Base-by-base conservation (phyloP, 108 stramenopile genomes). In the Nitzschia inconspicua region DNA sequence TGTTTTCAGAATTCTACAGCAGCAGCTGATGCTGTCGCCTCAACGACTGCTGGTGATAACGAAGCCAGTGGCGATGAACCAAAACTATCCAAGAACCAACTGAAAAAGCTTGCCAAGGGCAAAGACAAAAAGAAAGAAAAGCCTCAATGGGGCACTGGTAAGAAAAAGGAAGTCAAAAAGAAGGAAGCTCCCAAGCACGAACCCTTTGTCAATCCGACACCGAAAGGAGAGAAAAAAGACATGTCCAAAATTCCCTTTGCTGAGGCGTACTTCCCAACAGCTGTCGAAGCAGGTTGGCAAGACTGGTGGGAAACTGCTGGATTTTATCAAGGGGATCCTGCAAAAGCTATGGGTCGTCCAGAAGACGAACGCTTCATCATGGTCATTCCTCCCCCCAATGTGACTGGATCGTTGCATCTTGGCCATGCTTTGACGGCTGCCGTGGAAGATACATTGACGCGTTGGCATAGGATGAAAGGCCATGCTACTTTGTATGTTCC, bases 311-410 rank as follows among this genome's bases (percentile, higher is more conserved):
- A 98, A 76, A 76, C 79, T 27, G 55, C 61, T 46, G 95, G 95
- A 39, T 98, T 77, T 70, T 98, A 97, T 78, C 63, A 83, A 32
- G 89, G 93, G 57, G 94, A 96, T 72, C 78, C 91, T 0, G 60
- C 70, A 22, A 51, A 23, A 9, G 95, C 94, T 40, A 65, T 67
- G 63, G 82, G 75, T 4, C 68, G 71, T 60, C 60, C 74, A 13
- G 31, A 36, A 16, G 77, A 83, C n/a, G 94, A 94, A 50, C 96
- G 96, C 74, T 99, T 99, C 70, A 85, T 97, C 76, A 98, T 99
- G 93, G 98, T 99, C 52, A 98, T 99, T 66, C 98, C 97, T 10
- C 98, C 98, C 36, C 98, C 98, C 50, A 98, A 99, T 74, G 97
- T 99, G 9, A 99, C 98, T 20, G 98, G 98, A 19, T 85, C 83